phyloP scores from a whole-genome alignment of 2,329 filamentous ascomycete species.

The Aspergillus quadricinctus region DNA sequence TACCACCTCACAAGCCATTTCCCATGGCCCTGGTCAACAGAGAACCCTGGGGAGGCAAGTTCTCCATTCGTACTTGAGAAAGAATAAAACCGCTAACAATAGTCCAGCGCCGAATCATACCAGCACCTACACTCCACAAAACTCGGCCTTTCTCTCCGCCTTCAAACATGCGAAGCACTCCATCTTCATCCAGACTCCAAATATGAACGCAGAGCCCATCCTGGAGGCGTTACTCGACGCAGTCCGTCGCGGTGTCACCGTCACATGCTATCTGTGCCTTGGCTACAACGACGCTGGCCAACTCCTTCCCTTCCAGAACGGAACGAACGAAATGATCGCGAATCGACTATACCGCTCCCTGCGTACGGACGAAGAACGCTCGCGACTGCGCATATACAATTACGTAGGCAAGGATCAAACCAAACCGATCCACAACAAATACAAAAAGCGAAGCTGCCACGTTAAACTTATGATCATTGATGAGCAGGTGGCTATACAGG shows the following conservation, averaged over 20 bases:
- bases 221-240: slow-evolving; percentile 61
- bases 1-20: slow-evolving; percentile 52
- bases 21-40: slow-evolving; percentile 70
- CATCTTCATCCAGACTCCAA: slow-evolving; percentile 76
- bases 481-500: slow-evolving; percentile 63
- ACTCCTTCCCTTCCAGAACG: slow-evolving; percentile 69
- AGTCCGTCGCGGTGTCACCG: slow-evolving; percentile 61
- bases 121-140: slow-evolving; percentile 64
- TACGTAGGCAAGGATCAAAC: slow-evolving; percentile 73
- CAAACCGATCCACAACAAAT: slow-evolving; percentile 60
- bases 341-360: slow-evolving; percentile 56
- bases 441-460: slow-evolving; percentile 66
- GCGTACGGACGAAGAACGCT: slow-evolving; percentile 46
- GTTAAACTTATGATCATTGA: slow-evolving; percentile 75
- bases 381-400: slow-evolving; percentile 59
- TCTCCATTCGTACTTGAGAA: background rate
- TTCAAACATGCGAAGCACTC: slow-evolving; percentile 59
- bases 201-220: slow-evolving; percentile 67
- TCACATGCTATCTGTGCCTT: slow-evolving; percentile 68
- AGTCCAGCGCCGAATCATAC: slow-evolving; percentile 52
- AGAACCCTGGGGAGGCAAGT: slow-evolving; percentile 56
- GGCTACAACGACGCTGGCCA: slow-evolving; percentile 78
- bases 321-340: slow-evolving; percentile 69
- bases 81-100: background rate
- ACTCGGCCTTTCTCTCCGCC: slow-evolving; percentile 68